Evolutionary conservation across 371 early-diverging fungal species (phyloP).

Genomic region (Amoeboaphelidium occidentale): DNA sequence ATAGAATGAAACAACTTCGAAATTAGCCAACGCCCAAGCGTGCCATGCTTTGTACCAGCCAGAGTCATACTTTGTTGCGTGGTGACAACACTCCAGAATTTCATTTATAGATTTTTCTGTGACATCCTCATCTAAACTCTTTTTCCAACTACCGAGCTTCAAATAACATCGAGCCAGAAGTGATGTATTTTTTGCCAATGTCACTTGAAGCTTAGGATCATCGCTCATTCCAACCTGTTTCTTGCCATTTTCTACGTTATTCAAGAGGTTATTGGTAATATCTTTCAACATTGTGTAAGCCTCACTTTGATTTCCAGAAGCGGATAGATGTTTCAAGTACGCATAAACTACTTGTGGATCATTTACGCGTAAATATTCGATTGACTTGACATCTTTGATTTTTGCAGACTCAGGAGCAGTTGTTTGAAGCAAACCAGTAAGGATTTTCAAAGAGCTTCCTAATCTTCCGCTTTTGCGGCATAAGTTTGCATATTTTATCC

Average conservation of each 20-base stretch:
- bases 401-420: slow-evolving; percentile 12
- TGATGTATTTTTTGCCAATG: slow-evolving; percentile 23
- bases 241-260: slow-evolving; percentile 8
- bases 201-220: slow-evolving; percentile 23
- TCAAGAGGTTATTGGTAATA: slow-evolving; percentile 24
- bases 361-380: slow-evolving; percentile 12
- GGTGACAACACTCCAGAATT: slow-evolving; percentile 48
- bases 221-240: slow-evolving; percentile 7
- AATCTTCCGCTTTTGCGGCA: slow-evolving; percentile 74
- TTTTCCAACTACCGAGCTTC: slow-evolving; percentile 82
- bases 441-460: slow-evolving; percentile 51
- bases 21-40: slow-evolving; percentile 85
- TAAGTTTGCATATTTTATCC: slow-evolving; percentile 83
- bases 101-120: slow-evolving; percentile 47
- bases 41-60: slow-evolving; percentile 98
- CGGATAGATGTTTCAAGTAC: slow-evolving; percentile 84
- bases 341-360: slow-evolving; percentile 74
- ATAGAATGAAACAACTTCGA: slow-evolving; percentile 54
- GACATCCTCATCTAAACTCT: slow-evolving; percentile 45
- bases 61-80: slow-evolving; percentile 74
- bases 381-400: slow-evolving; percentile 9
- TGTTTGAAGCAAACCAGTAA: slow-evolving; percentile 29
- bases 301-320: slow-evolving; percentile 10
- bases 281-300: slow-evolving; percentile 15
- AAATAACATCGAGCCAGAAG: slow-evolving; percentile 70